phyloP scores from a whole-genome alignment of 2,329 filamentous ascomycete species.

The Neonectria magnoliae region DNA sequence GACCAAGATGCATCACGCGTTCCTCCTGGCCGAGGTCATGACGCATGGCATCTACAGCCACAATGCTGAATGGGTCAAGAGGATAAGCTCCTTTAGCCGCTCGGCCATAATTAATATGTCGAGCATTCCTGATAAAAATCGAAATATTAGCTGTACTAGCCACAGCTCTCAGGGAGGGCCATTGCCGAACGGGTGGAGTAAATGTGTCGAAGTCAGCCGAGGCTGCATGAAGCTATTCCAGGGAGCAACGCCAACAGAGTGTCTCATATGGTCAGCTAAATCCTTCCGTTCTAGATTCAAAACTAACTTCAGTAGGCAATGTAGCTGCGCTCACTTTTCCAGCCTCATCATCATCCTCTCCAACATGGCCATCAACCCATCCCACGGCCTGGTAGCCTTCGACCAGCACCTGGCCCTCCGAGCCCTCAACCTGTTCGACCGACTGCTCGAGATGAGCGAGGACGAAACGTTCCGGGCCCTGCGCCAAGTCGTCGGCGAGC shows the following conservation, averaged over 20 bases:
- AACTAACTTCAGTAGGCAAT: constrained; percentile 36
- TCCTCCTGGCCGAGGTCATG: constrained; percentile 49
- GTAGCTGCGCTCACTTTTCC: constrained; percentile 46
- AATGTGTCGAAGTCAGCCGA: constrained; percentile 47
- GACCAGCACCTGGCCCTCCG: constrained; percentile 45
- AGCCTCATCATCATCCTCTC: constrained; percentile 47
- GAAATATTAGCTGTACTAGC: not conserved
- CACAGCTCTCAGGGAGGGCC: constrained; percentile 27
- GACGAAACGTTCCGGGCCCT: constrained; percentile 28
- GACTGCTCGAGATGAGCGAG: constrained; percentile 33
- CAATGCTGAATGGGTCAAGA: constrained; percentile 50
- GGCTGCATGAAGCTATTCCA: constrained; percentile 48
- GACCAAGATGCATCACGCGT: constrained; percentile 51
- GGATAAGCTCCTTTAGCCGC: constrained; percentile 43
- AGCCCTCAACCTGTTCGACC: constrained; percentile 43
- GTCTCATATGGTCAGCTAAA: constrained; percentile 44
- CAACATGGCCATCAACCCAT: constrained; percentile 46
- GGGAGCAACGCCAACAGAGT: constrained; percentile 44
- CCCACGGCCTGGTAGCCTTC: constrained; percentile 34
- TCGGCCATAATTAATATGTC: constrained; percentile 38
- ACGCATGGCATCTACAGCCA: constrained; percentile 53
- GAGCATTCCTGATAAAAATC: not conserved
- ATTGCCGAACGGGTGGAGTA: constrained; percentile 45
- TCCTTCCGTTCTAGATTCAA: fast-evolving
- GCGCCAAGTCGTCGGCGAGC: constrained; percentile 29